These are phyloP conservation scores for Apophysomyces elegans DNA, from an alignment of 371 early-diverging fungal species.

Conservation along the genomic window DNA sequence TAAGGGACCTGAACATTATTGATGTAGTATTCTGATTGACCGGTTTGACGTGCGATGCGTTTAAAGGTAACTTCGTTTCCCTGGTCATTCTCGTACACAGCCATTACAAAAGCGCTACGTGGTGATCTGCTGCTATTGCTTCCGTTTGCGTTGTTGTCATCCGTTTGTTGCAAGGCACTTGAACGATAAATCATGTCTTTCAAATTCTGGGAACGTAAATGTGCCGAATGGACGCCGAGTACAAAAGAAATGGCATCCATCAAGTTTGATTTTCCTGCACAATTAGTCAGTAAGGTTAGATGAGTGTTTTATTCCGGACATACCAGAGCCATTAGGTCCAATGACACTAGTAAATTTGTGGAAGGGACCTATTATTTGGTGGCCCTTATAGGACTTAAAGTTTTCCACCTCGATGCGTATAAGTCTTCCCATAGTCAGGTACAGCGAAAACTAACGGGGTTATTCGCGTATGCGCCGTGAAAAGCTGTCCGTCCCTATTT, in stretches of 20 bases:
- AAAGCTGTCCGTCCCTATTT: not conserved
- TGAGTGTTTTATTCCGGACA: not conserved
- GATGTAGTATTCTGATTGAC: constrained; percentile 89
- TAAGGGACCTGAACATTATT: constrained; percentile 74
- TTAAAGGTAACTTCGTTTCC: constrained; percentile 63
- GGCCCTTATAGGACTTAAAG: constrained; percentile 99
- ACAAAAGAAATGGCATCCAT: constrained; percentile 99
- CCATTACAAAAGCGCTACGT: constrained; percentile 76
- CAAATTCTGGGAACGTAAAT: constrained; percentile 87
- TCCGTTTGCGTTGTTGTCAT: constrained; percentile 16
- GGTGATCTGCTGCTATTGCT: constrained; percentile 38
- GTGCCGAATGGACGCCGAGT: constrained; percentile 88
- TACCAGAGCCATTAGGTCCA: constrained; percentile 99
- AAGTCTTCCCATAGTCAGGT: constrained; percentile 74
- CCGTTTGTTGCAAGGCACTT: constrained; percentile 38
- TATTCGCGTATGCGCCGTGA: not conserved
- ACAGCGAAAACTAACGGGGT: constrained; percentile 1
- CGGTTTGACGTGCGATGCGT: constrained; percentile 71
- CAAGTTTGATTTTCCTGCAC: constrained; percentile 94
- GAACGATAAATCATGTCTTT: constrained; percentile 92
- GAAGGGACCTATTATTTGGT: constrained; percentile 95
- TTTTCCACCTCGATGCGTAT: constrained; percentile 94
- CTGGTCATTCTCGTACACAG: constrained; percentile 73
- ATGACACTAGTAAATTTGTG: constrained; percentile 96
- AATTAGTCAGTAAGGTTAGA: not conserved